Evolutionary conservation across 345 rosid genomes (phyloP).

Genomic region (Linum lewisii): DNA sequence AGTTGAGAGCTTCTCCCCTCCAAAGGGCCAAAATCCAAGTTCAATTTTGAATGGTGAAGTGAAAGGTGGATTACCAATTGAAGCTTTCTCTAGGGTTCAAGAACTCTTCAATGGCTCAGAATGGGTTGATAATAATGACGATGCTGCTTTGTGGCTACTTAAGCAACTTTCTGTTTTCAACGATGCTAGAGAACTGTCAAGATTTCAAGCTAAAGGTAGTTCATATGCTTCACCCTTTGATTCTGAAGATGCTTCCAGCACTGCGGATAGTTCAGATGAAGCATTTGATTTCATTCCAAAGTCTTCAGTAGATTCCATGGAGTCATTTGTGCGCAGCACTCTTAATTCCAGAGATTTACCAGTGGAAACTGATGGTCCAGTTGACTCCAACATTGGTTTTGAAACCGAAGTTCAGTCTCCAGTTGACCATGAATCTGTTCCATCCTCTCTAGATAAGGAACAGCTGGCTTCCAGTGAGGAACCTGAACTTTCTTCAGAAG

Average conservation of each 20-base stretch:
- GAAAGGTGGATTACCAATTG: conserved; percentile 95
- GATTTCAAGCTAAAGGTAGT: conserved; percentile 56
- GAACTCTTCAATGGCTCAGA: conserved; percentile 87
- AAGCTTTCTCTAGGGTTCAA: conserved; percentile 95
- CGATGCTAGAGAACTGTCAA: conserved; percentile 76
- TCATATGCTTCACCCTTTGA: conserved; percentile 59
- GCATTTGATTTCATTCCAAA: conserved; percentile 46
- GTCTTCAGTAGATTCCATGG: conserved; percentile 24
- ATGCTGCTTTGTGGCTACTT: conserved; percentile 91
- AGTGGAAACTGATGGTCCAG: conserved; percentile 32
- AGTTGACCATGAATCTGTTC: conserved; percentile 14
- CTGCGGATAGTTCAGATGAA: conserved; percentile 97
- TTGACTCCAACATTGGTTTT: conserved; percentile 28
- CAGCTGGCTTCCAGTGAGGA: conserved; percentile 21
- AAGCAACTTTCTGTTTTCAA: conserved; percentile 76
- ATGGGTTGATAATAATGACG: conserved; percentile 77
- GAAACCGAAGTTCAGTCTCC: conserved; percentile 29
- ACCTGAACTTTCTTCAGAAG: conserved; percentile 20
- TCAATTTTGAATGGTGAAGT: conserved; percentile 78
- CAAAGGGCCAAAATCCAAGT: conserved; percentile 53
- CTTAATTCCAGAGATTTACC: conserved; percentile 24
- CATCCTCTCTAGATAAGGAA: conserved; percentile 24
- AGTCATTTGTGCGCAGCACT: conserved; percentile 8
- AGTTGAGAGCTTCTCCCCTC: conserved; percentile 56
- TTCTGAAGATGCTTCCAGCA: conserved; percentile 86